These are phyloP conservation scores for Vitis cinerea DNA, from an alignment of 164 flowering plant genomes.

Conservation along the genomic window DNA sequence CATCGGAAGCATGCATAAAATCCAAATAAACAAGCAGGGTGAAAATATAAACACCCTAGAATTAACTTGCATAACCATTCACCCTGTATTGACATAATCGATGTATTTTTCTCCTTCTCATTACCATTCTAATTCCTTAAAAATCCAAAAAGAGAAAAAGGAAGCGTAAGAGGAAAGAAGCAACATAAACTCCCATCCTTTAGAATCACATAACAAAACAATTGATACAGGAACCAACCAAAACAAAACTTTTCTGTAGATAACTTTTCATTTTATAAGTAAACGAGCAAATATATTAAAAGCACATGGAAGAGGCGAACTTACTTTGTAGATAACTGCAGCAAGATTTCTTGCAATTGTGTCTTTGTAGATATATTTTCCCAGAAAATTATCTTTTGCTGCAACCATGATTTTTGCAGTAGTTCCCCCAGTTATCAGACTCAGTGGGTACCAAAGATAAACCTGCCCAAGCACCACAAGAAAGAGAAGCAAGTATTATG, in stretches of 20 bases:
- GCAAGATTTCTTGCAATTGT: slow-evolving; percentile 89
- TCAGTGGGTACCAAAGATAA: slow-evolving; percentile 91
- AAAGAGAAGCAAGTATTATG: neutral
- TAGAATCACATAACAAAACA: too few relatives aligned
- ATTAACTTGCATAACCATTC: too few relatives aligned
- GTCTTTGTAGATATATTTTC: slow-evolving; percentile 91
- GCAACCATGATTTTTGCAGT: slow-evolving; percentile 98
- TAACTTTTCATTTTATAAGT: too few relatives aligned
- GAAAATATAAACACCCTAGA: too few relatives aligned
- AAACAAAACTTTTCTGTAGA: neutral
- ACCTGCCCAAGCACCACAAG: slow-evolving; percentile 44
- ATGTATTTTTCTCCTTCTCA: too few relatives aligned
- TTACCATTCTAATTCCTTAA: too few relatives aligned
- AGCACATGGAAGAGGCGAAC: slow-evolving; percentile 1
- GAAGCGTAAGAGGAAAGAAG: too few relatives aligned
- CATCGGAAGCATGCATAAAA: too few relatives aligned
- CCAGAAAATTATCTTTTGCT: slow-evolving; percentile 88
- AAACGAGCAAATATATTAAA: neutral
- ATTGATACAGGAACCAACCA: neutral
- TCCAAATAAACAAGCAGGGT: too few relatives aligned
- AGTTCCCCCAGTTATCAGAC: slow-evolving; percentile 82
- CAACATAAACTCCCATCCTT: too few relatives aligned
- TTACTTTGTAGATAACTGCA: slow-evolving; percentile 82
- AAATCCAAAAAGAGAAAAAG: too few relatives aligned
- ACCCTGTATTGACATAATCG: too few relatives aligned